Conservation (phyloP, 2,329 filamentous ascomycete species). For the Alternaria infectoria region DNA sequence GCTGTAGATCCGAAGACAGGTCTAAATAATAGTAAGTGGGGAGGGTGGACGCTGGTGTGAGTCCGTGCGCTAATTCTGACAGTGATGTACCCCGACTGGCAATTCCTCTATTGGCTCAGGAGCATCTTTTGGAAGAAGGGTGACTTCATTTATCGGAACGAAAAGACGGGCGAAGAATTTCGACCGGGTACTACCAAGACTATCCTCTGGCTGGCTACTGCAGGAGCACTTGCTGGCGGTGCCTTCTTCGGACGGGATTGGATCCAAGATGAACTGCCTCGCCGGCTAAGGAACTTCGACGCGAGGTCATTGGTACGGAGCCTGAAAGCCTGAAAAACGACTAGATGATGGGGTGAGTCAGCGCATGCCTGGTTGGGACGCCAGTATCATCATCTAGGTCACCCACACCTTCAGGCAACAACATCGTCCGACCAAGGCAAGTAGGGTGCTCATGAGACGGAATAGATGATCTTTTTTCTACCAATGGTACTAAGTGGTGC, state of each 20-base stretch:
- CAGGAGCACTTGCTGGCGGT: slow-evolving; percentile 15
- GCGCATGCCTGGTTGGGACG: not conserved
- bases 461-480: not conserved
- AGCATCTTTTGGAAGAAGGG: slow-evolving; percentile 53
- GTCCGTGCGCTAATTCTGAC: not conserved
- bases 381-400: not conserved
- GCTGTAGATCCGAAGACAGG: slow-evolving; percentile 56
- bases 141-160: slow-evolving; percentile 48
- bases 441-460: not conserved
- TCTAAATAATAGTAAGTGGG: slow-evolving; percentile 51
- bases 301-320: slow-evolving; percentile 1
- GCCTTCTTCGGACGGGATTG: slow-evolving; percentile 22
- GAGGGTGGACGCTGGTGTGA: too few species aligned
- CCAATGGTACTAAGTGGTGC: not conserved
- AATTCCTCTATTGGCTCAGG: slow-evolving; percentile 57
- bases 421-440: not conserved
- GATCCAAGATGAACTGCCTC: slow-evolving; percentile 19
- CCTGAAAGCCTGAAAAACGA: not conserved
- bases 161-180: slow-evolving; percentile 25
- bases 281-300: slow-evolving; percentile 15
- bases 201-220: slow-evolving; percentile 11
- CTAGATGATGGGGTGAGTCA: not conserved
- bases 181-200: slow-evolving; percentile 16
- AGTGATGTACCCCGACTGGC: slow-evolving; percentile 60
- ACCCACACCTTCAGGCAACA: not conserved